Base-by-base conservation (phyloP, 768 basidiomycete species). In the Floccularia luteovirens region DNA sequence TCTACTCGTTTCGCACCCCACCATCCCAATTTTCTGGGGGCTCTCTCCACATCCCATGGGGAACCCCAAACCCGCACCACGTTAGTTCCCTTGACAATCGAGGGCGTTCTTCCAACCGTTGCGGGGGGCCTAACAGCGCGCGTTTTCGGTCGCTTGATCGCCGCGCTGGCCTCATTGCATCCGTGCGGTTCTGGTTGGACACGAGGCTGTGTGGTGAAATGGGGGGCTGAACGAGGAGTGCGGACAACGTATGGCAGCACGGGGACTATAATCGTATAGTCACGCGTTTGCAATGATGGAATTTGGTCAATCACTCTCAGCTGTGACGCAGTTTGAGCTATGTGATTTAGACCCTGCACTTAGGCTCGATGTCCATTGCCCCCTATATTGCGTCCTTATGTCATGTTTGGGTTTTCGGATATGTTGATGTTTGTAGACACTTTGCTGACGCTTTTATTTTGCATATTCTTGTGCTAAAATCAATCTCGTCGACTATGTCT, bases 161-260 rank as follows among this genome's bases (percentile, higher is more conserved):
- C 86, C 82, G 84, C 80, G 78, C 67, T 67, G 64, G 68, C 65
- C 64, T 66, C 70, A 67, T 74, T 73, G 63, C 70, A 76, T 67
- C 67, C 74, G 74, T 71, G 66, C 77, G 74, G 76, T 65, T 63
- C 36, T 71, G 79, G 86, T 79, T 83, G 85, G 85, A 77, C 82
- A 79, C 82, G 80, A 70, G 76, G 82, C 66, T 72, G 79, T 71
- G 85, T 66, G 88, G 88, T 90, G 88, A 90, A 90, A 90, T 82
- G 89, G 88, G 85, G 87, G 85, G 86, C 86, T 79, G 88, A 90
- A 86, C 86, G 88, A 89, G 85, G 78, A 87, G 85, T 83, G 86
- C 78, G 78, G 78, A 79, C 62, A 63, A 75, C 71, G 65, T 54
- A 57, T 52, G 54, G 61, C 58, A 56, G 52, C 47, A 53, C 49